Conservation (phyloP, 495 filamentous ascomycete species). For the Xylaria longipes region DNA sequence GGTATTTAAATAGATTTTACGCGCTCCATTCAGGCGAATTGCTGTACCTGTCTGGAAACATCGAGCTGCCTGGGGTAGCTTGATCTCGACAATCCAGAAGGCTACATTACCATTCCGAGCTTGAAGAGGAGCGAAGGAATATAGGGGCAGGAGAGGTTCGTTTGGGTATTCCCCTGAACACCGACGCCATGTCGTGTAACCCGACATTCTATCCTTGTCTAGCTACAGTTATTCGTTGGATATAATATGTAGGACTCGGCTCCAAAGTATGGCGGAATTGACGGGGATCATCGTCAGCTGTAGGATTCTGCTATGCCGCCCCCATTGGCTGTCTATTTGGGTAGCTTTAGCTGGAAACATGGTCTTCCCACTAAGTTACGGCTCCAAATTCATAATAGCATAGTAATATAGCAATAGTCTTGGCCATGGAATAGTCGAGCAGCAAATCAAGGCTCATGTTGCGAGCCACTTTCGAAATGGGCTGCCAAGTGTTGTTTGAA, state of each 20-base stretch:
- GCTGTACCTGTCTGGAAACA: no score
- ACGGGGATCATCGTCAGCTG: neutral
- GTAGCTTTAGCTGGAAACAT: neutral
- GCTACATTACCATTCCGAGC: neutral
- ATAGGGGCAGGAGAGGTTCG: neutral
- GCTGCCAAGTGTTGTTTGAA: neutral
- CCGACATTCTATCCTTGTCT: neutral
- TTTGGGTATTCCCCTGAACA: neutral
- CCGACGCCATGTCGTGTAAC: neutral
- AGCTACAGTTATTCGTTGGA: neutral
- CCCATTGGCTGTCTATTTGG: neutral
- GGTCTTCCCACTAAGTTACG: neutral
- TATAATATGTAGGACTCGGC: neutral
- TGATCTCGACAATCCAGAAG: neutral
- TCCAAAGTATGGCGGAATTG: neutral
- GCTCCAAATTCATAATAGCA: neutral
- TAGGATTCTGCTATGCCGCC: neutral
- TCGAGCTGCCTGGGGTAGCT: neutral
- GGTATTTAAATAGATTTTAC: no score
- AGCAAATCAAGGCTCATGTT: neutral
- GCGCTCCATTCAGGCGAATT: no score
- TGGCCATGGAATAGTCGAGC: neutral
- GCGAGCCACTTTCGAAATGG: neutral
- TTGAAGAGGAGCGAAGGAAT: neutral
- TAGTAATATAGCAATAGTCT: neutral